Percentiles rank a stretch among this genome's conserved stretches.
Conservation (phyloP, 139 green algal genomes). For the Edaphochlamys debaryana region DNA sequence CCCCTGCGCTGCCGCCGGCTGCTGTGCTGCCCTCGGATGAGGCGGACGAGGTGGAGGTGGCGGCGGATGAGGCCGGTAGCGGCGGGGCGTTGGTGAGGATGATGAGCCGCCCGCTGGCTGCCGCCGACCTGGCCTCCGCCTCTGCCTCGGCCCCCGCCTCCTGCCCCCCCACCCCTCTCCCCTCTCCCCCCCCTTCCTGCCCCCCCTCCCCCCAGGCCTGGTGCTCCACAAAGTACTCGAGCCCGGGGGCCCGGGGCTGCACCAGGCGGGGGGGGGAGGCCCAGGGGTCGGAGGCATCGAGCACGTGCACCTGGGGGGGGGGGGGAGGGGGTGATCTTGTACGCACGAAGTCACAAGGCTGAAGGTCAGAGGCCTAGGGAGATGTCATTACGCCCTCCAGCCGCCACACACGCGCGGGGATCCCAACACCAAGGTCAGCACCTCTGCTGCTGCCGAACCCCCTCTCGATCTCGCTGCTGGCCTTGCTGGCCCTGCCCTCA, state of each 20-base stretch:
- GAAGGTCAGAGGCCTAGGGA: too few relatives aligned
- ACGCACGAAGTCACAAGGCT: background rate
- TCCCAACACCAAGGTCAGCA: too few relatives aligned
- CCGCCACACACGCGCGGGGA: too few relatives aligned
- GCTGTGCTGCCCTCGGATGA: background rate
- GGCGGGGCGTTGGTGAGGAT: slow-evolving; percentile 54
- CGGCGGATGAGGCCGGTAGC: background rate
- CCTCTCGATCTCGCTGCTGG: too few relatives aligned
- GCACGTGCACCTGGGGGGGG: slow-evolving; percentile 62
- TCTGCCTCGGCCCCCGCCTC: background rate
- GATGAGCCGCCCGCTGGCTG: slow-evolving; percentile 24
- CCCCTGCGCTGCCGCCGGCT: background rate
- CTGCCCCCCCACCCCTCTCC: background rate
- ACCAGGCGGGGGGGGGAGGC: slow-evolving; percentile 31
- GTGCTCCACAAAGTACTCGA: slow-evolving; percentile 89
- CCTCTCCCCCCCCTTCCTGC: too few relatives aligned
- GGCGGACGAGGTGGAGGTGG: background rate
- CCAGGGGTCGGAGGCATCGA: slow-evolving; percentile 39
- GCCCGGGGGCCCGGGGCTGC: slow-evolving; percentile 49
- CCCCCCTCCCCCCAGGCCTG: too few relatives aligned
- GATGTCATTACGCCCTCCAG: too few relatives aligned
- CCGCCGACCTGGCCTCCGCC: background rate
- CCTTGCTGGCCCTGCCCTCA: too few relatives aligned
- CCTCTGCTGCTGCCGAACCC: too few relatives aligned
- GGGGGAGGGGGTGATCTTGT: background rate